A percentile compares a stretch with the other conserved stretches of the same genome.
Conservation (phyloP, 345 rosid species). For the Boechera divaricarpa region DNA sequence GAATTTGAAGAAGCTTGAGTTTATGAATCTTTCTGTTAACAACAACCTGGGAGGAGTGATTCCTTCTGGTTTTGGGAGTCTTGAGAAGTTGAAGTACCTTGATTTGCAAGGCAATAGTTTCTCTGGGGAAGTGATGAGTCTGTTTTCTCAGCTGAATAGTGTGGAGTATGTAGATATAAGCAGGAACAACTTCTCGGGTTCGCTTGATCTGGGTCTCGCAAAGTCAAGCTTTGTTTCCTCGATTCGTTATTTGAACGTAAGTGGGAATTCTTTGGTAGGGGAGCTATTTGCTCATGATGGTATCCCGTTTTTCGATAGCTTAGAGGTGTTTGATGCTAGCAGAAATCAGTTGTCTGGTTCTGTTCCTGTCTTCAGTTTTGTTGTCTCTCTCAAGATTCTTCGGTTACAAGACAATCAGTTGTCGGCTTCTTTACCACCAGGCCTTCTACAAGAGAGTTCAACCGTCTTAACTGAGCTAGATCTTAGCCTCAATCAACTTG, state of each 20-base stretch:
- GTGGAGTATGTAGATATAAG: slow-evolving; percentile 68
- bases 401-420: slow-evolving; percentile 72
- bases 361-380: slow-evolving; percentile 75
- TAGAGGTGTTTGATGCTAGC: slow-evolving; percentile 92
- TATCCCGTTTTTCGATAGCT: slow-evolving; percentile 77
- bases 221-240: slow-evolving; percentile 69
- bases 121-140: slow-evolving; percentile 71
- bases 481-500: slow-evolving; percentile 78
- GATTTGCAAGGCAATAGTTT: slow-evolving; percentile 69
- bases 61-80: slow-evolving; percentile 58
- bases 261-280: slow-evolving; percentile 66
- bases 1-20: slow-evolving; percentile 50
- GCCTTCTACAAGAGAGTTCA: slow-evolving; percentile 75
- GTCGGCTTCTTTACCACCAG: slow-evolving; percentile 68
- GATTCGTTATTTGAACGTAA: slow-evolving; percentile 63
- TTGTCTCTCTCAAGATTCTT: slow-evolving; percentile 77
- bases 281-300: slow-evolving; percentile 81
- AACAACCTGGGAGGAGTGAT: slow-evolving; percentile 56
- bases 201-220: slow-evolving; percentile 74
- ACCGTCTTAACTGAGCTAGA: slow-evolving; percentile 81
- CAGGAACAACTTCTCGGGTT: slow-evolving; percentile 74
- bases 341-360: slow-evolving; percentile 66
- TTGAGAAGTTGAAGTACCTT: slow-evolving; percentile 60
- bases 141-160: slow-evolving; percentile 58
- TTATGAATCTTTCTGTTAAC: slow-evolving; percentile 66